A percentile compares a stretch with the other conserved stretches of the same genome.
Conservation (phyloP, 495 filamentous ascomycete species). For the Penicillium coprophilum region DNA sequence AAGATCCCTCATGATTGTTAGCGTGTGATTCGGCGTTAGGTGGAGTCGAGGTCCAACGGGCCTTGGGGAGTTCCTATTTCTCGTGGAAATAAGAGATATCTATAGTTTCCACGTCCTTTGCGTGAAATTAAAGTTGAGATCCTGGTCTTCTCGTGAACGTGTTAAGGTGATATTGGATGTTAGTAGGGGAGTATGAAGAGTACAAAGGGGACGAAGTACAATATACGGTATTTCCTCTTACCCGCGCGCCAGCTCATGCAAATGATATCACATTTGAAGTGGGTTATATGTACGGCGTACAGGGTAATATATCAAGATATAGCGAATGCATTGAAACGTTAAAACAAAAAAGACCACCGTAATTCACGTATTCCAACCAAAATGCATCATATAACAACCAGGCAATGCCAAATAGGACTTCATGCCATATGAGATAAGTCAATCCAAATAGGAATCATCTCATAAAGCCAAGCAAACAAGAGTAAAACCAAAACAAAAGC, state of each 20-base stretch:
- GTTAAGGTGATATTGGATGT: too few relatives aligned
- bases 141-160: too few relatives aligned
- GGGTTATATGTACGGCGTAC: background rate
- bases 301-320: background rate
- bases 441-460: background rate
- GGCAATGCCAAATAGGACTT: slow-evolving; percentile 1
- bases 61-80: background rate
- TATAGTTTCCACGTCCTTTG: background rate
- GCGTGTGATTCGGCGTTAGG: slow-evolving; percentile 25
- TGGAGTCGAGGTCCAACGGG: slow-evolving; percentile 23
- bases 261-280: slow-evolving; percentile 10
- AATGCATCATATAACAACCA: slow-evolving; percentile 9
- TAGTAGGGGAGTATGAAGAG: too few relatives aligned
- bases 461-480: background rate
- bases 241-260: slow-evolving; percentile 11
- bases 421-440: background rate
- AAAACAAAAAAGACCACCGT: background rate
- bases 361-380: slow-evolving; percentile 2
- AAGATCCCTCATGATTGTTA: slow-evolving; percentile 21
- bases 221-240: background rate
- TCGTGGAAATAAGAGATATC: background rate
- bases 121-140: too few relatives aligned
- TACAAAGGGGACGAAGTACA: too few relatives aligned
- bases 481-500: background rate
- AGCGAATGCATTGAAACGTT: background rate